Percentiles rank a stretch among this genome's conserved stretches.
Conservation (phyloP, 2,329 filamentous ascomycete species). For the Mollisiaceae sp. region DNA sequence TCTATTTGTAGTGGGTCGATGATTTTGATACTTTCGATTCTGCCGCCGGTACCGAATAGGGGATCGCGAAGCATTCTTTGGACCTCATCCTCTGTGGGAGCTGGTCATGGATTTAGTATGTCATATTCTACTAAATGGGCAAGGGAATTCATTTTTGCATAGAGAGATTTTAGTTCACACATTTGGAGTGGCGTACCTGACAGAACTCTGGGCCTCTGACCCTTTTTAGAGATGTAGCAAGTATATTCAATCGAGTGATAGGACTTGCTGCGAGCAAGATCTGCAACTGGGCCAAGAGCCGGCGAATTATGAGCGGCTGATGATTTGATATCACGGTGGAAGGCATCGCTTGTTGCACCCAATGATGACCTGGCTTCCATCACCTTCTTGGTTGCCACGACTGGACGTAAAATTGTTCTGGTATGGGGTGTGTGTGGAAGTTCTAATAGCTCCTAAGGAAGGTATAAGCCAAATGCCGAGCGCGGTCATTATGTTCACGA, state of each 20-base stretch:
- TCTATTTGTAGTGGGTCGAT: neutral
- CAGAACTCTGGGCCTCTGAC: conserved; percentile 11
- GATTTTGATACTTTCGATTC: neutral
- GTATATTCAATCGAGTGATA: conserved; percentile 25
- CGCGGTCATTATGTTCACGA: neutral
- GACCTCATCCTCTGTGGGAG: conserved; percentile 23
- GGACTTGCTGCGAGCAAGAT: no score
- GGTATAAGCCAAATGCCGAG: neutral
- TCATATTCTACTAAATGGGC: neutral
- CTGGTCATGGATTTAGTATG: conserved; percentile 11
- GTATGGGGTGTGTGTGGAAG: conserved; percentile 55
- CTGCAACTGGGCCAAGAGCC: conserved; percentile 21
- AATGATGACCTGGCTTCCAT: neutral
- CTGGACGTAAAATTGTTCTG: conserved; percentile 48
- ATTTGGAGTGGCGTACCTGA: neutral
- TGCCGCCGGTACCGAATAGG: conserved; percentile 23
- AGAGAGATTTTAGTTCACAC: neutral
- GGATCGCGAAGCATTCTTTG: conserved; percentile 24
- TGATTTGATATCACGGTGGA: neutral
- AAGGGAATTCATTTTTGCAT: neutral
- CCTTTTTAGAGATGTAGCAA: conserved; percentile 25
- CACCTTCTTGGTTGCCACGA: neutral
- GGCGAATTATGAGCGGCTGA: neutral
- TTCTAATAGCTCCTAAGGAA: conserved; percentile 44
- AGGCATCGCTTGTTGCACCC: neutral